Evolutionary conservation across 441 rosid species (phyloP).

Genomic region (Capsella rubella): DNA sequence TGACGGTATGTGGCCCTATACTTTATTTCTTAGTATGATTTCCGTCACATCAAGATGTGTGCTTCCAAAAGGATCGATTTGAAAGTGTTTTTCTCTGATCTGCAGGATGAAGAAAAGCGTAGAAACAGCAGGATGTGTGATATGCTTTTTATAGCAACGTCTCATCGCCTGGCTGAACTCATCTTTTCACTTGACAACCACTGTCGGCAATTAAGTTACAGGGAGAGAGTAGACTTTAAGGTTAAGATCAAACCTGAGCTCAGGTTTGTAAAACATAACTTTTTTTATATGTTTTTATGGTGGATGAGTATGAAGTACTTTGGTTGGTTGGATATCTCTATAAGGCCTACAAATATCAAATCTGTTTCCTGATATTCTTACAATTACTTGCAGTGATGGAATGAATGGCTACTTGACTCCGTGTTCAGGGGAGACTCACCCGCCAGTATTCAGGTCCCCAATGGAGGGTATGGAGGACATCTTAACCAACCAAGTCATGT

Average conservation of each 20-base stretch:
- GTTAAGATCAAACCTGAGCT: slow-evolving; percentile 73
- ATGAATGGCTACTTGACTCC: slow-evolving; percentile 95
- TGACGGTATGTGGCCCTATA: slow-evolving; percentile 68
- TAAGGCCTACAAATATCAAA: neutral
- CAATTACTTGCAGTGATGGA: slow-evolving; percentile 81
- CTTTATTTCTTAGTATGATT: no score
- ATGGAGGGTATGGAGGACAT: slow-evolving; percentile 89
- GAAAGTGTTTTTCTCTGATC: slow-evolving; percentile 4
- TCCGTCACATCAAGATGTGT: slow-evolving; percentile 11
- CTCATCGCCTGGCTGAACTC: slow-evolving; percentile 85
- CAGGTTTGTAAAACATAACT: slow-evolving; percentile 61
- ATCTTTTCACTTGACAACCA: slow-evolving; percentile 81
- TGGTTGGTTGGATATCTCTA: neutral
- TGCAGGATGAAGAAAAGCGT: slow-evolving; percentile 84
- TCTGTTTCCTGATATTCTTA: slow-evolving; percentile 50
- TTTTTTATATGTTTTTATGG: neutral
- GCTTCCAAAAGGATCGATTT: slow-evolving; percentile 20
- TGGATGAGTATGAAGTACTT: slow-evolving; percentile 8
- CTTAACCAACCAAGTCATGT: slow-evolving; percentile 91
- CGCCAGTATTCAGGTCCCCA: slow-evolving; percentile 92
- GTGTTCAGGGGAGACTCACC: slow-evolving; percentile 87
- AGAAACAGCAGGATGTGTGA: slow-evolving; percentile 88
- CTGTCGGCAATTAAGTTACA: slow-evolving; percentile 66
- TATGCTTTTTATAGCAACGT: slow-evolving; percentile 84
- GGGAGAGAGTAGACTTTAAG: slow-evolving; percentile 61